Base-by-base conservation (phyloP, 2,329 filamentous ascomycete species). In the Pseudogymnoascus sp. region DNA sequence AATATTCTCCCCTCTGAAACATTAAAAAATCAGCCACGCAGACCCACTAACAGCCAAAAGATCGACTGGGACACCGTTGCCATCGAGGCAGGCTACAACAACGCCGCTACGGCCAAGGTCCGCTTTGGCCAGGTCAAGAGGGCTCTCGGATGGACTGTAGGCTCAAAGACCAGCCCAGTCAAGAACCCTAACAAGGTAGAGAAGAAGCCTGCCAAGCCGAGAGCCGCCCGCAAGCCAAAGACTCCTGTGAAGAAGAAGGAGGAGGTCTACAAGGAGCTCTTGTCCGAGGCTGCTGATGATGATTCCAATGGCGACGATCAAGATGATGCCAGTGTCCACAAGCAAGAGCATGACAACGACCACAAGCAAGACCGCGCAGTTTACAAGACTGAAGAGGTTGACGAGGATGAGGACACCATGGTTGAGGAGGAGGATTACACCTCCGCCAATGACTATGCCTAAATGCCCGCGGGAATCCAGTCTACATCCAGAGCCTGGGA, bases 121-220 rank as follows among this genome's bases (percentile, higher is more conserved):
- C 78, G 81, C 52, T 83, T 78, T 63, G 75, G 78, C 3, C 79
- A 83, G 64, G 76, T 83, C 64, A 81, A 78, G 70, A 72, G 74
- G 52, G 80, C 81, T 70, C 72, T 78, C 0, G 75, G 76, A 2
- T 60, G 35, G 21, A 55, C 41, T 39, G 58, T 33, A 21, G 35
- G 49, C 45, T n/a, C 23, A 8, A 59, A 38, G 21, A 7, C 19
- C 33, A 60, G 38, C 19, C 33, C 26, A 6, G 39, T 8, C 29
- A 62, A 62, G n/a, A 58, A 38, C 19, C 33, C 45, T 21, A 58
- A 3, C 10, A 55, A 55, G 29, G 49, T 55, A 3, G 49, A 55
- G 49, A 55, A 55, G 49, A 55, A 55, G 10, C 26, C 49, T 8
- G 49, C 49, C 29, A 55, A 55, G 49, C 49, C 49, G 5, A 55